A percentile compares a stretch with the other conserved stretches of the same genome.
These are phyloP conservation scores for Calonectria hawksworthii DNA, from an alignment of 2,329 filamentous ascomycete genomes.

Conservation along the genomic window DNA sequence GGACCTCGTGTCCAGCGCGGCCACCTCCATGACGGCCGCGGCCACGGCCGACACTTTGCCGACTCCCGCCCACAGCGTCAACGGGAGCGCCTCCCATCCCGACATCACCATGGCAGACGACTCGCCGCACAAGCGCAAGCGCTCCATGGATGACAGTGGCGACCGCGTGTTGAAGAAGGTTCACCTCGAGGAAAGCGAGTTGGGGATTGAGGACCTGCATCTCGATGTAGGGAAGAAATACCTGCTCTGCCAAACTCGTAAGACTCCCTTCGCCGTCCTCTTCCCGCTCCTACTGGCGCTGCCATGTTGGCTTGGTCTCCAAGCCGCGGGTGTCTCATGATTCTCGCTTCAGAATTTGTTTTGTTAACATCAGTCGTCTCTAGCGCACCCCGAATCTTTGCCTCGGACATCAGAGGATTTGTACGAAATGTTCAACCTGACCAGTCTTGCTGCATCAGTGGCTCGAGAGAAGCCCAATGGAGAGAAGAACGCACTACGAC, in stretches of 20 bases:
- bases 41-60: constrained; percentile 68
- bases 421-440: constrained; percentile 70
- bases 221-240: constrained; percentile 77
- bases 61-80: constrained; percentile 74
- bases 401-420: constrained; percentile 69
- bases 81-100: constrained; percentile 63
- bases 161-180: constrained; percentile 73
- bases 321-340: constrained; percentile 41
- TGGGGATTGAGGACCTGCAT: constrained; percentile 75
- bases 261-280: constrained; percentile 65
- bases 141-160: constrained; percentile 68
- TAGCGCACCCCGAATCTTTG: constrained; percentile 64
- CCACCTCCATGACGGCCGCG: constrained; percentile 65
- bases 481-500: constrained; percentile 76
- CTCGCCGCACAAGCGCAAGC: constrained; percentile 74
- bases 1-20: constrained; percentile 65
- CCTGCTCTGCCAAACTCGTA: constrained; percentile 76
- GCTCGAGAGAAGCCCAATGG: constrained; percentile 75
- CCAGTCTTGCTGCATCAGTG: constrained; percentile 70
- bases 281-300: constrained; percentile 44
- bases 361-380: constrained; percentile 60
- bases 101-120: constrained; percentile 65
- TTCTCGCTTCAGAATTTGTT: constrained; percentile 47
- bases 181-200: constrained; percentile 72
- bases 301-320: constrained; percentile 40